Base-by-base conservation (phyloP, 495 filamentous ascomycete genomes). In the Hypoxylon intermedium region DNA sequence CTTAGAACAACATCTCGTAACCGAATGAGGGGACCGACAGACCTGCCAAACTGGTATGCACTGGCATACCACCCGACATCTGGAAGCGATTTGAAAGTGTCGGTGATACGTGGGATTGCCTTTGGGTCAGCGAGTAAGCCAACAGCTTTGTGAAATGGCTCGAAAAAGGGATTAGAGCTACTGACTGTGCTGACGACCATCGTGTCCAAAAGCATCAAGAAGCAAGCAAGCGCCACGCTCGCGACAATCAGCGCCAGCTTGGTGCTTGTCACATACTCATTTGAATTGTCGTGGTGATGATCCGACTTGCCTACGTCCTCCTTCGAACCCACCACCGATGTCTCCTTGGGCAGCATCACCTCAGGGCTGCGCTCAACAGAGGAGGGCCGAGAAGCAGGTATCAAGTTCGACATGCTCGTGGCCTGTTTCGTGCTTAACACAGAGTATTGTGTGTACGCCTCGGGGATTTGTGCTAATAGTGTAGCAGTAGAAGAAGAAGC, bases 11-110 rank as follows among this genome's bases (percentile, higher is more conserved):
- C 31, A 11, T 6, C 31, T 4, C 31, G 5, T 34, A 34, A 11
- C 31, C 31, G 31, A 34, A 34, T 13, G 5, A 11, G 31, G 12
- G 5, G 5, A 74, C 15, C 12, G 1, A 0, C 56, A 0, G 26
- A 60, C 57, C 11, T 43, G 18, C 57, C 57, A 28, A 60, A 26
- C 2, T 41, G 31, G 20, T 60, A 60, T 5, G 50, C 58, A 23
- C 58, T 54, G 15, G 71, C 79, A 53, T 83, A 84, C 82, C 80
- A 84, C 20, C 78, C 74, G 30, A 81, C 67, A 43, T 81, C 78
- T 0, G 26, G 38, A 24, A 77, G 63, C 3, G 75, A 75, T 13
- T 74, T 40, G 54, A 77, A 76, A 9, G 75, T 66, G 49, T 61
- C 63, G 3, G 75, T 75, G 33, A 78, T 78, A 3, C 28, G 20